phyloP scores from a whole-genome alignment of 495 filamentous ascomycete genomes.

The Xylaria palmicola region DNA sequence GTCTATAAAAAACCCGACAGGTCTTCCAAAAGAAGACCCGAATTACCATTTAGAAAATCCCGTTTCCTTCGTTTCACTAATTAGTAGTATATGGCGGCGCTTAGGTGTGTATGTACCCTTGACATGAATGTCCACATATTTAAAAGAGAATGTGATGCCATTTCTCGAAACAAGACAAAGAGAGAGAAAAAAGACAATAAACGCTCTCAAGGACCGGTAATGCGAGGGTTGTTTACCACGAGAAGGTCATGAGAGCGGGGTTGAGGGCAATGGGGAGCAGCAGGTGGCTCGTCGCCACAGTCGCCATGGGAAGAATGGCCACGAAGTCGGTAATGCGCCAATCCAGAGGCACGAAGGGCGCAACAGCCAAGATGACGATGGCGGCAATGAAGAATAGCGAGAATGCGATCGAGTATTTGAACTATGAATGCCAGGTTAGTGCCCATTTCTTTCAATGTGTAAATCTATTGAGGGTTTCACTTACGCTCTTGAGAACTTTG shows the following conservation, averaged over 20 bases:
- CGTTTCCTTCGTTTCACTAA: not conserved
- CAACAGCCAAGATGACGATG: constrained; percentile 68
- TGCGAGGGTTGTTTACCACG: constrained; percentile 51
- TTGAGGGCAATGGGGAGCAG: constrained; percentile 72
- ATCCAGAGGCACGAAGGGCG: constrained; percentile 59
- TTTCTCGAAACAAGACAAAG: not conserved
- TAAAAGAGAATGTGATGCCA: not conserved
- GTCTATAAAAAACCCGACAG: not conserved
- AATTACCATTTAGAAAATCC: not conserved
- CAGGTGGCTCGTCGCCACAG: constrained; percentile 66
- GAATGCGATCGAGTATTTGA: constrained; percentile 75
- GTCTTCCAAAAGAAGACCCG: not conserved
- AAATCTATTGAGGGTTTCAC: not conserved
- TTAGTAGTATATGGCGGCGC: not conserved
- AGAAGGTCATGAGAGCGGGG: constrained; percentile 79
- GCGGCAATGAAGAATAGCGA: constrained; percentile 57
- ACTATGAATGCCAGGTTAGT: constrained; percentile 33
- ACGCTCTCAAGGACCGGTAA: not conserved
- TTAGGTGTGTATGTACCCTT: not conserved
- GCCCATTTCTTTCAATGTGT: not conserved
- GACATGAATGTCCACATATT: not conserved
- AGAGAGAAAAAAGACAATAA: not conserved
- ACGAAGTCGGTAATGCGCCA: constrained; percentile 77
- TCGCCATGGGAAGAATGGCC: constrained; percentile 78
- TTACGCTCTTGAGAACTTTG: constrained; percentile 63